Base-by-base conservation (phyloP, 139 green algal species). In the Haematococcus lacustris region DNA sequence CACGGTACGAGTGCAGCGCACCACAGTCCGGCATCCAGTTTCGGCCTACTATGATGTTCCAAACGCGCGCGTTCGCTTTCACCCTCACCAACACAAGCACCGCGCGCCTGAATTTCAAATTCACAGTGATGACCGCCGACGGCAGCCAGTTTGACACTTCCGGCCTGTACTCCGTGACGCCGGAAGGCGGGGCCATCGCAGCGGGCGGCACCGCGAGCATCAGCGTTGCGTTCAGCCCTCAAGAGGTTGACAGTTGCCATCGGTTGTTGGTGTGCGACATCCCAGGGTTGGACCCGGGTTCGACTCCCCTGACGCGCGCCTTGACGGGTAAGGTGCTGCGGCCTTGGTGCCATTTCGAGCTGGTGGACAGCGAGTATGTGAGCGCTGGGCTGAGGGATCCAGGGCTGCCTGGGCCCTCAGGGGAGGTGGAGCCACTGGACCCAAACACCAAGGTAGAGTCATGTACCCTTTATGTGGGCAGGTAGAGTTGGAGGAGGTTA, bases 281-380 rank as follows among this genome's bases (percentile, higher is more conserved):
- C 51, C 79, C 85, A 3, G 62, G 88, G 69, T 73, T 94, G 33
- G 76, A 86, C 33, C 66, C 71, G 0, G 60, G 63, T 53, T 77
- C 35, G 50, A 38, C 62, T 57, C 80, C 79, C n/a, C 70, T 91
- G 0, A 32, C 3, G 35, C 70, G 79, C 13, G 61, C 50, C 9
- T 73, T 93, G 34, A 73, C 39, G 43, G 43, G 43, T 17, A 53
- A 53, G 43, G 82, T 90, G 50, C 78, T 89, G 67, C 79, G 90
- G 0, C 90, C 90, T 0, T 93, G 87, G 89, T 92, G 85, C 74
- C 89, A 95, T 78, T 94, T 95, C 75, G 86, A 94, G 60, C 80
- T 95, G 65, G 86, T 86, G 2, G 85, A 88, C 37, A 82, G 61
- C 35, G 86, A 93, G 60, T 92, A 92, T 68, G 9, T 92, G 26